Percentiles rank a stretch among this genome's conserved stretches.
Evolutionary conservation across 257 asterid genomes (phyloP).

Genomic region (Solanum virginianum): DNA sequence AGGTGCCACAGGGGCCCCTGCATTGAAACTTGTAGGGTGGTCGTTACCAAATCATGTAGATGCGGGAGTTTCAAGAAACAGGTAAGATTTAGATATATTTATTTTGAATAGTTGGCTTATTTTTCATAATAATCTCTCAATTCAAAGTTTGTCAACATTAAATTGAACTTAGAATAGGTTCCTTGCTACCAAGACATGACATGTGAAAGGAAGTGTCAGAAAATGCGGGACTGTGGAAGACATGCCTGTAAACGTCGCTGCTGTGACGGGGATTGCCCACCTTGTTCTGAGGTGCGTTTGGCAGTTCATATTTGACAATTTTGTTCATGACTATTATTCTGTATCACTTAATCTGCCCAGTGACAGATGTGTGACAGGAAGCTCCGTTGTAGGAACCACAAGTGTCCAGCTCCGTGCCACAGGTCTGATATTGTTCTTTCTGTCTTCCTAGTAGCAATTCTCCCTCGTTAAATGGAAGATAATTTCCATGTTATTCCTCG

Average conservation of each 20-base stretch:
- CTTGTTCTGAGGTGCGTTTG: slow-evolving; percentile 78
- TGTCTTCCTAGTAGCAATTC: background rate
- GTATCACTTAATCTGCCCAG: background rate
- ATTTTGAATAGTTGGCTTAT: background rate
- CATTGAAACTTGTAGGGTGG: slow-evolving; percentile 56
- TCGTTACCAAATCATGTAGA: slow-evolving; percentile 80
- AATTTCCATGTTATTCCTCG: background rate
- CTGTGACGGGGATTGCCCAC: slow-evolving; percentile 95
- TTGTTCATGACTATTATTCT: background rate
- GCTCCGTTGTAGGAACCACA: slow-evolving; percentile 93
- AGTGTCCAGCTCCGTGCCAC: slow-evolving; percentile 96
- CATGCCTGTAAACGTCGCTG: slow-evolving; percentile 94
- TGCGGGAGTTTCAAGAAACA: slow-evolving; percentile 91
- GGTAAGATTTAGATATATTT: slow-evolving; percentile 20
- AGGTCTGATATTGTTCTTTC: slow-evolving; percentile 31
- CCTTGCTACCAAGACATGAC: slow-evolving; percentile 91
- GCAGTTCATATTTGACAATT: background rate
- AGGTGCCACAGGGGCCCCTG: slow-evolving; percentile 89
- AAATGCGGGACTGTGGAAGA: slow-evolving; percentile 65
- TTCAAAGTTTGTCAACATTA: slow-evolving; percentile 8
- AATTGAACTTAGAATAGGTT: slow-evolving; percentile 57
- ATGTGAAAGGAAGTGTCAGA: slow-evolving; percentile 90
- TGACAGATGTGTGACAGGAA: slow-evolving; percentile 78
- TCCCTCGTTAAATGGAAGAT: background rate
- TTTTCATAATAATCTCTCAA: background rate